Evolutionary conservation across 805 yeast species (phyloP), one percentile per base, ranked within the genome.

Genomic region (Groenewaldozyma tartarivorans): DNA sequence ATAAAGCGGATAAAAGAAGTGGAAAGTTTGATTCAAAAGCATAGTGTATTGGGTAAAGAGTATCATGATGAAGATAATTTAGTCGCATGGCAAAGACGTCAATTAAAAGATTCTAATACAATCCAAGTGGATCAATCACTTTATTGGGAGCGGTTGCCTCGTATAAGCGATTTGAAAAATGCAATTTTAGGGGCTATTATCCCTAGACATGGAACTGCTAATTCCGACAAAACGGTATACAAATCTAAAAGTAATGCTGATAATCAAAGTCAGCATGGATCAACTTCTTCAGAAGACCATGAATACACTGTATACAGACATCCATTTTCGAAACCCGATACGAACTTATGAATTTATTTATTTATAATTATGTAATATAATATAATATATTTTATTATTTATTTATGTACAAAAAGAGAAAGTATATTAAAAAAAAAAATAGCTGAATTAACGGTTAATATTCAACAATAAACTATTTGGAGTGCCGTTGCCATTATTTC

Each of bases 401-500:
- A 37, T 37, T 6, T 35, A 35, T 36, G 36, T 36, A 36, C 39
- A 36, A 16, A n/a, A n/a, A n/a, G n/a, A n/a, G 36, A 16, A 7
- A 20, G 18, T 35, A 19, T 36, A 16, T 37, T 20, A 13, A 31
- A 32, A 27, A 20, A 11, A n/a, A 26, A n/a, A 29, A 33, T n/a
- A n/a, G 20, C 35, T 5, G n/a, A 39, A 3, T 42, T 52, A 59
- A 34, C 64, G 48, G n/a, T 62, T 60, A 35, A 64, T 44, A 39
- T 58, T 61, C 33, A 63, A 50, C 35, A 63, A 52, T 36, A 64
- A 46, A 40, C 48, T 58, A 26, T 46, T 42, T 30, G 46, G 26
- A 20, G 42, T 43, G 26, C 52, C 54, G 27, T 58, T 62, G 20
- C 55, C 58, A 38, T 60, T 54, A 26, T 69, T 69, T 37, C 71